These are phyloP conservation scores for Parastagonospora avenae DNA, from an alignment of 2,329 filamentous ascomycete genomes.

Conservation along the genomic window DNA sequence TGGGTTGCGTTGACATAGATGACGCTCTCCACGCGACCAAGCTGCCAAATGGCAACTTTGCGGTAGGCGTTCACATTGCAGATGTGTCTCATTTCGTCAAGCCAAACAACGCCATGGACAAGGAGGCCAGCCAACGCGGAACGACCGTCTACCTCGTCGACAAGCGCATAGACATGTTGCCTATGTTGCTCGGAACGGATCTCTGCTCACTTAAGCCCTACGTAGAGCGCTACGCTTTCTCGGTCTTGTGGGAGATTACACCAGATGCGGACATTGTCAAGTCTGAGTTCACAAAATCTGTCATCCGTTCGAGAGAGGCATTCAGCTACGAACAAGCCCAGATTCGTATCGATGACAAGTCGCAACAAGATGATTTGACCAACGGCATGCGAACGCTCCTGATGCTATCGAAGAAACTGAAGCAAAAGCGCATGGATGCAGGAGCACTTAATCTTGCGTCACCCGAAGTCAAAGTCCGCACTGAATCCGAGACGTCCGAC, in stretches of 20 bases:
- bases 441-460: constrained; percentile 94
- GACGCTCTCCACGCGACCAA: constrained; percentile 88
- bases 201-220: constrained; percentile 96
- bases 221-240: constrained; percentile 74
- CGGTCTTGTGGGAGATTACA: constrained; percentile 76
- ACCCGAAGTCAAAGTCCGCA: constrained; percentile 96
- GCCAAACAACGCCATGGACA: constrained; percentile 95
- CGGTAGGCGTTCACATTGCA: constrained; percentile 97
- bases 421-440: constrained; percentile 91
- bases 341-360: constrained; percentile 85
- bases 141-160: constrained; percentile 98
- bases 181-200: constrained; percentile 92
- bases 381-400: constrained; percentile 86
- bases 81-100: constrained; percentile 99
- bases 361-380: constrained; percentile 87
- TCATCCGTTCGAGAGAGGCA: constrained; percentile 93
- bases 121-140: constrained; percentile 89
- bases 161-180: constrained; percentile 99
- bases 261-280: constrained; percentile 82
- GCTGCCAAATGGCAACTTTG: constrained; percentile 89
- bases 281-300: constrained; percentile 92
- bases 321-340: constrained; percentile 99
- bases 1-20: constrained; percentile 96
- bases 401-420: constrained; percentile 87
- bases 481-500: constrained; percentile 93